Percentiles rank a stretch among this genome's conserved stretches.
These are phyloP conservation scores for Phyllosticta citribraziliensis DNA, from an alignment of 2,329 filamentous ascomycete genomes.

Conservation along the genomic window DNA sequence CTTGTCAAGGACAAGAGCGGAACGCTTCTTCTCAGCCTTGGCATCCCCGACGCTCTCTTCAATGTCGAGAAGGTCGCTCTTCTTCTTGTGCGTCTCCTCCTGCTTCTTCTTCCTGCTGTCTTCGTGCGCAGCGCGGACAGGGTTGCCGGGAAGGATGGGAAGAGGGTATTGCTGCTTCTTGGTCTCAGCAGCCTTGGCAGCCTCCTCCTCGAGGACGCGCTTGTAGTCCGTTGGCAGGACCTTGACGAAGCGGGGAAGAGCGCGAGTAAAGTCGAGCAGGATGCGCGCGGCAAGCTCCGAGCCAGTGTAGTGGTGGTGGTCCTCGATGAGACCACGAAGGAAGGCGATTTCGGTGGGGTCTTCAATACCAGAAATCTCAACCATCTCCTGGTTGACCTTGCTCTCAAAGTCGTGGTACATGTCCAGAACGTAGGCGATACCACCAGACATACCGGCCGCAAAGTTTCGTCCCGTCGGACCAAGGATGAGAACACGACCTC, in stretches of 20 bases:
- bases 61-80: conserved; percentile 64
- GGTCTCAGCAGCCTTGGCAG: conserved; percentile 71
- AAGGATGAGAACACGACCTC: conserved; percentile 78
- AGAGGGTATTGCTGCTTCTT: conserved; percentile 78
- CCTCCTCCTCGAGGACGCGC: conserved; percentile 78
- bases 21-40: conserved; percentile 80
- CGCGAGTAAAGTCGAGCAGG: conserved; percentile 88
- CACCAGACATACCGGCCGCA: conserved; percentile 95
- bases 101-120: conserved; percentile 43
- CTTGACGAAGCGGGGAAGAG: conserved; percentile 84
- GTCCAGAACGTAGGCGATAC: conserved; percentile 91
- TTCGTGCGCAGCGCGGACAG: conserved; percentile 44
- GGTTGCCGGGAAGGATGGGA: conserved; percentile 61
- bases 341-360: conserved; percentile 85
- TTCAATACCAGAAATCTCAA: conserved; percentile 74
- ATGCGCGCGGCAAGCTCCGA: conserved; percentile 90
- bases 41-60: conserved; percentile 83
- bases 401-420: conserved; percentile 79
- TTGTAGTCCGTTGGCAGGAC: conserved; percentile 94
- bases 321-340: conserved; percentile 83
- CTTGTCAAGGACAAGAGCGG: conserved; percentile 90
- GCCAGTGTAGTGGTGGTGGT: conserved; percentile 95
- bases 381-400: conserved; percentile 97
- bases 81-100: conserved; percentile 57
- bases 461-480: conserved; percentile 93